Conservation (phyloP, 805 yeast species). For the Candida alai region DNA sequence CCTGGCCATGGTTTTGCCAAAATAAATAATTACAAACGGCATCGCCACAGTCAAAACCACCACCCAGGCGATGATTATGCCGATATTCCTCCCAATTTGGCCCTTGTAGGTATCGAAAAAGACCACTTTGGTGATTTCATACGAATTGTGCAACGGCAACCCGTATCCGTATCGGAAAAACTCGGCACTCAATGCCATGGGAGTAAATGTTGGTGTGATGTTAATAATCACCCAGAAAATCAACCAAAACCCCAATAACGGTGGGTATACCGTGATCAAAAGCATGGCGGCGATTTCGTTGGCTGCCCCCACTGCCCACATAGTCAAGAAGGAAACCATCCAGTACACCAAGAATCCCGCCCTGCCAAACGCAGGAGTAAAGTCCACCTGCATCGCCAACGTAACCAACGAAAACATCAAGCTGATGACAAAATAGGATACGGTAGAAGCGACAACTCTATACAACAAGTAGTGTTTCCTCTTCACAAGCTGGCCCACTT, state of each 20-base stretch:
- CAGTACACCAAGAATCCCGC: slow-evolving; percentile 73
- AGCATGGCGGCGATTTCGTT: slow-evolving; percentile 62
- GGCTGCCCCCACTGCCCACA: slow-evolving; percentile 75
- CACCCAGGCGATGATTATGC: slow-evolving; percentile 58
- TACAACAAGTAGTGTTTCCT: slow-evolving; percentile 46
- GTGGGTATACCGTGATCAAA: slow-evolving; percentile 52
- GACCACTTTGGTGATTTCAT: slow-evolving; percentile 56
- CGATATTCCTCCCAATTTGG: slow-evolving; percentile 54
- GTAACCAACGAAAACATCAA: slow-evolving; percentile 57
- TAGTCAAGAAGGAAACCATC: slow-evolving; percentile 62
- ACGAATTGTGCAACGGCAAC: slow-evolving; percentile 64
- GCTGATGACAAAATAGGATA: slow-evolving; percentile 53
- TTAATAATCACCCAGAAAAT: slow-evolving; percentile 65
- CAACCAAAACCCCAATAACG: slow-evolving; percentile 66
- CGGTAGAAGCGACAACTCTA: slow-evolving; percentile 46
- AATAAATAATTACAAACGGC: slow-evolving; percentile 44
- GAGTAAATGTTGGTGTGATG: slow-evolving; percentile 64
- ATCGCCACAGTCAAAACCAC: slow-evolving; percentile 43
- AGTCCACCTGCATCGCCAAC: slow-evolving; percentile 65
- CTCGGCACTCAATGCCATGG: slow-evolving; percentile 53
- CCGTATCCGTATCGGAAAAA: slow-evolving; percentile 64
- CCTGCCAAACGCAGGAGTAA: slow-evolving; percentile 55
- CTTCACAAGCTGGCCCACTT: slow-evolving; percentile 42
- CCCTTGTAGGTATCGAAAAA: slow-evolving; percentile 56
- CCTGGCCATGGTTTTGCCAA: slow-evolving; percentile 31